Percentiles rank a stretch among this genome's conserved stretches.
Conservation (phyloP, 148 eudicot genomes). For the Vaccinium myrtillus region DNA sequence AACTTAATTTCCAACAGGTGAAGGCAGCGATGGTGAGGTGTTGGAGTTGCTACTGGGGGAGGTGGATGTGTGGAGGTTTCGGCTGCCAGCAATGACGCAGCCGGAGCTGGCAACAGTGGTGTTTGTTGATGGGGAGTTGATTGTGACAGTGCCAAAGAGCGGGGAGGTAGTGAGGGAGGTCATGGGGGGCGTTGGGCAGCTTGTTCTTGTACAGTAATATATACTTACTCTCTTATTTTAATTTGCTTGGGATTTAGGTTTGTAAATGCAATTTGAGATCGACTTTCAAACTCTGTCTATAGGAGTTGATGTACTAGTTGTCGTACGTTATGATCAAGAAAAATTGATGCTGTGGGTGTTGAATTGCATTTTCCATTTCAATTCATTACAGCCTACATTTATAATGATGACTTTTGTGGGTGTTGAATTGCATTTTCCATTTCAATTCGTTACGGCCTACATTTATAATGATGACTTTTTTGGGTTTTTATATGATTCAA, state of each 20-base stretch:
- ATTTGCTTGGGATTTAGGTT: not conserved
- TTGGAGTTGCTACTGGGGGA: constrained; percentile 31
- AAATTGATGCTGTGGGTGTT: not conserved
- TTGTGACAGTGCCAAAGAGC: constrained; percentile 66
- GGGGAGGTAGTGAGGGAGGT: constrained; percentile 18
- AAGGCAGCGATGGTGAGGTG: not conserved
- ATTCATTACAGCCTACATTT: not conserved
- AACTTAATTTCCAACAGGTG: not conserved
- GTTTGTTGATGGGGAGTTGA: constrained; percentile 35
- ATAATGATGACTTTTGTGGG: not conserved
- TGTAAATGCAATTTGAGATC: not conserved
- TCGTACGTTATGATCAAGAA: not conserved
- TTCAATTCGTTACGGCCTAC: not conserved
- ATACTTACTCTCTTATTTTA: not conserved
- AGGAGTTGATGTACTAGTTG: not conserved
- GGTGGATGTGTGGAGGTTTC: constrained; percentile 46
- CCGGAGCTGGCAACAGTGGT: constrained; percentile 40
- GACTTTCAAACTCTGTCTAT: not conserved
- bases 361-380: not conserved
- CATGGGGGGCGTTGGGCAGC: constrained; percentile 25
- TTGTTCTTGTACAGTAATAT: constrained; percentile 35
- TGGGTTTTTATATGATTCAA: not conserved
- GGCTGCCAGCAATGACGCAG: constrained; percentile 35
- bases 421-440: not conserved
- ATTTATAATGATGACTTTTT: not conserved